Evolutionary conservation across 371 early-diverging fungal genomes (phyloP).

Genomic region (Actinomucor elegans): DNA sequence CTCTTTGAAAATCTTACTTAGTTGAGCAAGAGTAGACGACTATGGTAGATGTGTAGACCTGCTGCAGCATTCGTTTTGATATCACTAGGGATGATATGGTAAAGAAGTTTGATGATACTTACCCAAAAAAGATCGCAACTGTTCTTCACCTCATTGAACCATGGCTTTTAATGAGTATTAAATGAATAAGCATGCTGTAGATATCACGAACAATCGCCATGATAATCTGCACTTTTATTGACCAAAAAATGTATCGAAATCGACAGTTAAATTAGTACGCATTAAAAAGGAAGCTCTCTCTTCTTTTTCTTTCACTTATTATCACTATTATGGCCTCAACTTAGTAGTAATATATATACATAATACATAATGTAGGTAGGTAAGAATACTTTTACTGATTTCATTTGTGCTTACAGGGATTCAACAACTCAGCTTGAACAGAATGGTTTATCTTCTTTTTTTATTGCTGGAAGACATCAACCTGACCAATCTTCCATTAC

Average conservation of each 20-base stretch:
- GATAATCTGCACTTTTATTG: background rate
- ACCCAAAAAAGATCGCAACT: no score
- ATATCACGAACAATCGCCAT: no score
- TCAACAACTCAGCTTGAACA: no score
- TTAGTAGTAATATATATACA: slow-evolving; percentile 5
- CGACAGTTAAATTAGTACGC: background rate
- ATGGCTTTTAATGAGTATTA: background rate
- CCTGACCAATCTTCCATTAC: no score
- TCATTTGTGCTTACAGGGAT: background rate
- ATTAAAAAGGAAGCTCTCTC: background rate
- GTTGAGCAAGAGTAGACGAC: no score
- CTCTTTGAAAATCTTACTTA: no score
- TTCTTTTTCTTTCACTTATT: background rate
- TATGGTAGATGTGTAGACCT: no score
- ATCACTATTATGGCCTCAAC: background rate
- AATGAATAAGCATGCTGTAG: background rate
- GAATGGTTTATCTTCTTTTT: no score
- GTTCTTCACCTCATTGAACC: no score
- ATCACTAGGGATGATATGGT: no score
- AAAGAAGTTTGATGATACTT: no score
- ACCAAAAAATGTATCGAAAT: background rate
- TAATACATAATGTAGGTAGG: background rate
- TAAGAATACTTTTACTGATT: background rate
- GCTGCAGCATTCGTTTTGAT: background rate
- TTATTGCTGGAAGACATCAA: no score